These are phyloP conservation scores for Terana coerulea DNA, from an alignment of 768 basidiomycete species.

Conservation along the genomic window DNA sequence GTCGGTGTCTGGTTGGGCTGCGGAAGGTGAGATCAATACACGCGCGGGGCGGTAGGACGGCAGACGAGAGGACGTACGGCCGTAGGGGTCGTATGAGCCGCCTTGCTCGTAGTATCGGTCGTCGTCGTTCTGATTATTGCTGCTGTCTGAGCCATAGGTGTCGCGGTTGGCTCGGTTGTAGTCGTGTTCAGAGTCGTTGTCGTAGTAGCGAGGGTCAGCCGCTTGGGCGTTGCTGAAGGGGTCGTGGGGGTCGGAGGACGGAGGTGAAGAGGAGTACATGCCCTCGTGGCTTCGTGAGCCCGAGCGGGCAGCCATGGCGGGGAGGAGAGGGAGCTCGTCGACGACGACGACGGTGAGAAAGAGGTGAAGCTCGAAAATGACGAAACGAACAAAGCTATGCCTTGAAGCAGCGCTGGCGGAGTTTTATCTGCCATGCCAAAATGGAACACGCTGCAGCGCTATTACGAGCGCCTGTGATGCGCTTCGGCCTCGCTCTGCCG, in stretches of 20 bases:
- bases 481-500: too few species aligned
- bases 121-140: slow-evolving; percentile 48
- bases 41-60: not conserved
- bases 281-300: slow-evolving; percentile 58
- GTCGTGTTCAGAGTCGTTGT: slow-evolving; percentile 75
- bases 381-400: not conserved
- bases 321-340: slow-evolving; percentile 14
- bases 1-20: slow-evolving; percentile 80
- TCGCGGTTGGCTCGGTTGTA: slow-evolving; percentile 49
- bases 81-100: slow-evolving; percentile 62
- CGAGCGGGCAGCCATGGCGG: slow-evolving; percentile 50
- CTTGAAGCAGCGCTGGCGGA: slow-evolving; percentile 3
- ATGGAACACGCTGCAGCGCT: not conserved
- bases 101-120: slow-evolving; percentile 62
- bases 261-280: slow-evolving; percentile 56
- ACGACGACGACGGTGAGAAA: slow-evolving; percentile 10
- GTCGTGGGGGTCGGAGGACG: slow-evolving; percentile 60
- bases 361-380: slow-evolving; percentile 9
- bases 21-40: slow-evolving; percentile 5
- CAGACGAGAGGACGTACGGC: slow-evolving; percentile 30
- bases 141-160: slow-evolving; percentile 62
- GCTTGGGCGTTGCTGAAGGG: slow-evolving; percentile 49
- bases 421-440: not conserved
- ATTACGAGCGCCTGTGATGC: not conserved
- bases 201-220: slow-evolving; percentile 48